Conservation (phyloP, 805 yeast species). For the Candida takata region DNA sequence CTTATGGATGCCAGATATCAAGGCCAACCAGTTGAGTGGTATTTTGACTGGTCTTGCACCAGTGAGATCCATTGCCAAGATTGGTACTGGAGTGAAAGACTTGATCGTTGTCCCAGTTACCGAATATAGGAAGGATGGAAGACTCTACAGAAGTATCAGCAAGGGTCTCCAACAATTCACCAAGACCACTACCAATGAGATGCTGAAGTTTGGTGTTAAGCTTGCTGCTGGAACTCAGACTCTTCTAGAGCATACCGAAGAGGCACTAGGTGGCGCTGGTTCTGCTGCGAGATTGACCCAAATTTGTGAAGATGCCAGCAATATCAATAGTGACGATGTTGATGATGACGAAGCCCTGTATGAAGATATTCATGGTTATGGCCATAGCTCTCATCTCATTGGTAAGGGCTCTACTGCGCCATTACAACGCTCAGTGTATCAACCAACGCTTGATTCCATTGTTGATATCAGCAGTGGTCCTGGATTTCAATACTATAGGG, state of each 20-base stretch:
- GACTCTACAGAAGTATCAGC: conserved; percentile 61
- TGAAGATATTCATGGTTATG: conserved; percentile 19
- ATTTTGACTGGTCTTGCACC: conserved; percentile 83
- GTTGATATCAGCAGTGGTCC: conserved; percentile 13
- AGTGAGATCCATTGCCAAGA: conserved; percentile 63
- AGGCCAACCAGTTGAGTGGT: conserved; percentile 71
- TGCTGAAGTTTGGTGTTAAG: conserved; percentile 75
- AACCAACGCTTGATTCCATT: conserved; percentile 23
- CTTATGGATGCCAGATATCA: conserved; percentile 87
- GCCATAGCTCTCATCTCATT: conserved; percentile 19
- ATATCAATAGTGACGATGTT: conserved; percentile 30
- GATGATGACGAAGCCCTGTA: conserved; percentile 24
- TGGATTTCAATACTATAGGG: neutral
- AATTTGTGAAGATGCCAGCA: conserved; percentile 14
- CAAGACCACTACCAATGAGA: conserved; percentile 70
- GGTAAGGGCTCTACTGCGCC: conserved; percentile 17
- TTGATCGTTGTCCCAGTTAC: conserved; percentile 65
- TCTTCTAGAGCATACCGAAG: conserved; percentile 72
- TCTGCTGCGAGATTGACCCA: conserved; percentile 35
- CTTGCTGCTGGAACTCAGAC: conserved; percentile 85
- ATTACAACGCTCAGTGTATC: conserved; percentile 19
- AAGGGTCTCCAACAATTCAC: conserved; percentile 72
- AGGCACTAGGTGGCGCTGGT: conserved; percentile 70
- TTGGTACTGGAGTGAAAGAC: conserved; percentile 73
- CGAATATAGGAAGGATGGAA: conserved; percentile 70